Percentiles rank a stretch among this genome's conserved stretches.
Evolutionary conservation across 2,329 filamentous ascomycete genomes (phyloP).

Genomic region (Epichloe festucae): DNA sequence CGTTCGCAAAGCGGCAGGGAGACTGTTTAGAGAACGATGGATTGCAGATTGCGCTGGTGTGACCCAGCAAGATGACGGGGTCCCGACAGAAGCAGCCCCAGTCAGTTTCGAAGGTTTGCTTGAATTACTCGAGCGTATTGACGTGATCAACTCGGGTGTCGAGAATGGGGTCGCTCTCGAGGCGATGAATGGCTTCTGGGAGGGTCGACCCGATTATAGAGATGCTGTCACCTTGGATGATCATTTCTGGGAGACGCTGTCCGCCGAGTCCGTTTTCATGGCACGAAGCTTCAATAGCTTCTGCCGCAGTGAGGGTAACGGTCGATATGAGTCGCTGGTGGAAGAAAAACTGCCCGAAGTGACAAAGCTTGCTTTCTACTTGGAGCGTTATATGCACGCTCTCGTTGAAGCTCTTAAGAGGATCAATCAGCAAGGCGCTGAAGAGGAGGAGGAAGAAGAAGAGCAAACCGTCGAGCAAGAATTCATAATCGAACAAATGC

Average conservation of each 20-base stretch:
- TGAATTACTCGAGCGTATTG: slow-evolving; percentile 86
- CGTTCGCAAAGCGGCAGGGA: slow-evolving; percentile 80
- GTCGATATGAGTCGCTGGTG: slow-evolving; percentile 59
- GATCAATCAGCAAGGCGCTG: slow-evolving; percentile 39
- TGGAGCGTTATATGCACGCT: slow-evolving; percentile 65
- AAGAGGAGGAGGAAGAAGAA: slow-evolving; percentile 50
- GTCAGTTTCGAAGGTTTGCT: slow-evolving; percentile 73
- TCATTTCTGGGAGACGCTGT: slow-evolving; percentile 66
- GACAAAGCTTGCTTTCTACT: slow-evolving; percentile 74
- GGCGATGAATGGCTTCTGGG: slow-evolving; percentile 95
- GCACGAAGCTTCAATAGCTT: slow-evolving; percentile 90
- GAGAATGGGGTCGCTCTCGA: slow-evolving; percentile 85
- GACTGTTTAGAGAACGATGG: slow-evolving; percentile 90
- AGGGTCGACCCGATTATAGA: slow-evolving; percentile 71
- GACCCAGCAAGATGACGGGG: slow-evolving; percentile 44
- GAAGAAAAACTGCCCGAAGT: slow-evolving; percentile 96
- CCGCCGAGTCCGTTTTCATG: slow-evolving; percentile 79
- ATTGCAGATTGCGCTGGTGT: slow-evolving; percentile 83
- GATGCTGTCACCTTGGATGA: slow-evolving; percentile 61
- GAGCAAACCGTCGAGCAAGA: slow-evolving; percentile 83
- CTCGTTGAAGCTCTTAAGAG: slow-evolving; percentile 52
- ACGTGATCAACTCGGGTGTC: slow-evolving; percentile 78
- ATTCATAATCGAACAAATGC: slow-evolving; percentile 88
- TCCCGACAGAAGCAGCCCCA: slow-evolving; percentile 40
- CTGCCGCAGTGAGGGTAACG: slow-evolving; percentile 61